Evolutionary conservation across 768 basidiomycete species (phyloP).

Genomic region (Leccinum fibrillosum): DNA sequence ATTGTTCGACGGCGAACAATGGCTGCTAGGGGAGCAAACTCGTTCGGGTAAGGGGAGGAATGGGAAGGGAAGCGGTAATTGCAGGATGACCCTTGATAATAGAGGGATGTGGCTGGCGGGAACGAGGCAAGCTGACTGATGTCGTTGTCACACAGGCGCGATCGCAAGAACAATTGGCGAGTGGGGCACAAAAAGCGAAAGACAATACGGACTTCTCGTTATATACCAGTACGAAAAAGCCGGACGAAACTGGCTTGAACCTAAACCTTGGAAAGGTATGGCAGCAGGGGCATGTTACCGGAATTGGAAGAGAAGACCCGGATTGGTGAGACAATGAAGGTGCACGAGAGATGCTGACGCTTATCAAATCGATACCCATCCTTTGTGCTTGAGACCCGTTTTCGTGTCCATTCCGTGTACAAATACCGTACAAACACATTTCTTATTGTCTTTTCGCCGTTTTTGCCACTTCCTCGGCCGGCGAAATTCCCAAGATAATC

Average conservation of each 20-base stretch:
- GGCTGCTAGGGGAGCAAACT: slow-evolving; percentile 33
- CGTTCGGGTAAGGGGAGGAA: slow-evolving; percentile 34
- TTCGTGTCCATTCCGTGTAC: slow-evolving; percentile 40
- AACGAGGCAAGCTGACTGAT: slow-evolving; percentile 42
- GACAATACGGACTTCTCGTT: slow-evolving; percentile 55
- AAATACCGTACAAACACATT: slow-evolving; percentile 38
- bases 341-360: slow-evolving; percentile 20
- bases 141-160: slow-evolving; percentile 47
- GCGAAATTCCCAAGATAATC: slow-evolving; percentile 33
- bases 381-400: slow-evolving; percentile 31
- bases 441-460: slow-evolving; percentile 46
- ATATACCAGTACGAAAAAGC: slow-evolving; percentile 43
- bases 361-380: slow-evolving; percentile 31
- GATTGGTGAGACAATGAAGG: slow-evolving; percentile 34
- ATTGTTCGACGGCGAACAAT: slow-evolving; percentile 40
- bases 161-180: slow-evolving; percentile 59
- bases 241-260: slow-evolving; percentile 36
- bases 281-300: slow-evolving; percentile 18
- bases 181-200: slow-evolving; percentile 56
- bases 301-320: slow-evolving; percentile 22
- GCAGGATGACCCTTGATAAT: slow-evolving; percentile 33
- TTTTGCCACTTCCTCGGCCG: slow-evolving; percentile 30
- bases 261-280: slow-evolving; percentile 23
- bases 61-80: slow-evolving; percentile 23
- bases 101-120: slow-evolving; percentile 41